phyloP scores from a whole-genome alignment of 495 filamentous ascomycete species.

The Letharia columbiana region DNA sequence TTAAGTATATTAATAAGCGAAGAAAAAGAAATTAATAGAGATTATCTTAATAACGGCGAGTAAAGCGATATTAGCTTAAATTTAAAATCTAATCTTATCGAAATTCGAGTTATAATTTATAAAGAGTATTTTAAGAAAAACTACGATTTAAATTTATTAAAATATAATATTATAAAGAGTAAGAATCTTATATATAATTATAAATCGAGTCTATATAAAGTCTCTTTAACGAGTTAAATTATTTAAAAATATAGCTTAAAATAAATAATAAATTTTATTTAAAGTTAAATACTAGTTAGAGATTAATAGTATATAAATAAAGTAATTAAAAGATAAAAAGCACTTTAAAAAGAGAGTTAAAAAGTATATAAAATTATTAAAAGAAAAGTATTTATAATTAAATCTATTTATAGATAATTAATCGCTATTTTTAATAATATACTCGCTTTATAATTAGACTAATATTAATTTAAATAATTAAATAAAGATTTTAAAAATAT shows the following conservation, averaged over 20 bases:
- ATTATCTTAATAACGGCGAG: conserved; percentile 62
- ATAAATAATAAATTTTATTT: conserved; percentile 13
- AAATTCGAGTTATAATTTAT: conserved; percentile 57
- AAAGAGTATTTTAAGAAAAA: conserved; percentile 52
- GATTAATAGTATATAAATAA: conserved; percentile 28
- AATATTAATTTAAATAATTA: no score
- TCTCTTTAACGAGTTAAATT: conserved; percentile 59
- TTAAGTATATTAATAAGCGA: no score
- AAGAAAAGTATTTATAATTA: conserved; percentile 62
- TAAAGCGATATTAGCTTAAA: conserved; percentile 64
- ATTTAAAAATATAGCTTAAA: conserved; percentile 63
- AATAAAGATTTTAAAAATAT: no score
- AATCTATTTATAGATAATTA: conserved; percentile 47
- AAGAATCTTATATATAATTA: conserved; percentile 50
- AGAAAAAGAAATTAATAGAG: conserved; percentile 67
- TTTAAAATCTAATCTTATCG: conserved; percentile 54
- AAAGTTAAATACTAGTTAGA: no score
- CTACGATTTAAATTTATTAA: conserved; percentile 50
- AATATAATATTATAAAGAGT: conserved; percentile 53
- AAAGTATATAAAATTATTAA: conserved; percentile 69
- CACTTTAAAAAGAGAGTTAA: conserved; percentile 66
- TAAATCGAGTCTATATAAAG: conserved; percentile 44
- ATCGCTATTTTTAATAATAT: conserved; percentile 46
- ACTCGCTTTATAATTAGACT: conserved; percentile 32
- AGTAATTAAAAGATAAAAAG: conserved; percentile 66